phyloP scores from a whole-genome alignment of 495 filamentous ascomycete species.

The Podospora comata region DNA sequence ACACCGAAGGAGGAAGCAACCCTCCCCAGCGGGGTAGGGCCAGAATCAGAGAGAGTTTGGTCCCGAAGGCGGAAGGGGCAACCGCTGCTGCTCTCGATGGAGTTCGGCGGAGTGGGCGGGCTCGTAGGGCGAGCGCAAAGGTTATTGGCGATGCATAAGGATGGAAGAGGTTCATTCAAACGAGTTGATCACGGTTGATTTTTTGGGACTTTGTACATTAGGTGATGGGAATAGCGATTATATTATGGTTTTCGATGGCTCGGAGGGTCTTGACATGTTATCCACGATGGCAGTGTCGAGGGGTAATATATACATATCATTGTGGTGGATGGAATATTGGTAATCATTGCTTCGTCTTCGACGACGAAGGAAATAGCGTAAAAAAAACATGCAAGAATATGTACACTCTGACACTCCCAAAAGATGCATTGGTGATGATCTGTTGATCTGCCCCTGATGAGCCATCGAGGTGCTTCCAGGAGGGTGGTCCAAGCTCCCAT shows the following conservation, averaged over 20 bases:
- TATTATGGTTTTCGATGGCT: background rate
- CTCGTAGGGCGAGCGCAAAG: constrained; percentile 30
- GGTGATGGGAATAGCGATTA: background rate
- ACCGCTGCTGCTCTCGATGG: constrained; percentile 6
- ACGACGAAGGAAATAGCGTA: too few species aligned
- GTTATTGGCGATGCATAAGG: constrained; percentile 13
- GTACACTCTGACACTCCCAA: too few species aligned
- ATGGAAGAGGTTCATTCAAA: background rate
- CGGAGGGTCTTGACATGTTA: background rate
- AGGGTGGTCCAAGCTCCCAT: constrained; percentile 6
- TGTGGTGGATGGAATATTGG: too few species aligned
- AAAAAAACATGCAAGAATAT: too few species aligned
- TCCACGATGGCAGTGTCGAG: background rate
- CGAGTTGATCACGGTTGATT: background rate
- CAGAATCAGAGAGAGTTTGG: background rate
- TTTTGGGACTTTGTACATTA: background rate
- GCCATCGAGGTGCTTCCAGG: background rate
- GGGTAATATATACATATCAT: background rate
- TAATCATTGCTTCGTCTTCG: too few species aligned
- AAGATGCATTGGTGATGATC: background rate
- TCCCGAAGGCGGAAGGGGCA: background rate
- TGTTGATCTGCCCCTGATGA: constrained; percentile 4
- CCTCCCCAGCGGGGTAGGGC: constrained; percentile 6
- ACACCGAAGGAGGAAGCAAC: background rate
- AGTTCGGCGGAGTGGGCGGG: constrained; percentile 33